These are phyloP conservation scores for Boletus semigastroideus DNA, from an alignment of 1,284 basidiomycete species.

Conservation along the genomic window DNA sequence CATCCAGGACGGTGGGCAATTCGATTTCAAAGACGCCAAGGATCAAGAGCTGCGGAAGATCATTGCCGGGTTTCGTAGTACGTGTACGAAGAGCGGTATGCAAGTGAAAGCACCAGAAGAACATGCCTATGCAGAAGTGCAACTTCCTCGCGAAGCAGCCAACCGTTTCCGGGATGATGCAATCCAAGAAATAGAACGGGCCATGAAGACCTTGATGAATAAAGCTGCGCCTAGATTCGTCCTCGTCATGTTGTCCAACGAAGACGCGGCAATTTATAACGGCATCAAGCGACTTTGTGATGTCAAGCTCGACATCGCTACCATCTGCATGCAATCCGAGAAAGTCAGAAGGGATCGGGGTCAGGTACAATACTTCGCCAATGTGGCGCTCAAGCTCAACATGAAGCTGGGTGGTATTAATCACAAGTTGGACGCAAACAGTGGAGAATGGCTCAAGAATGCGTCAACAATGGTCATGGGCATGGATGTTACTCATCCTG, in stretches of 20 bases:
- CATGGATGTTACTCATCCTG: slow-evolving; percentile 79
- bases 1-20: slow-evolving; percentile 54
- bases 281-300: slow-evolving; percentile 73
- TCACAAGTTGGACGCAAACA: slow-evolving; percentile 54
- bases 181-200: slow-evolving; percentile 21
- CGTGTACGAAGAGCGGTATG: slow-evolving; percentile 65
- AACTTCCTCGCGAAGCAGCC: slow-evolving; percentile 4
- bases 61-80: slow-evolving; percentile 48
- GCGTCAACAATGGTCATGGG: slow-evolving; percentile 75
- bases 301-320: slow-evolving; percentile 59
- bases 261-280: slow-evolving; percentile 68
- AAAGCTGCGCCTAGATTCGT: slow-evolving; percentile 34
- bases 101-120: slow-evolving; percentile 4
- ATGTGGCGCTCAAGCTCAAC: slow-evolving; percentile 55
- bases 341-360: slow-evolving; percentile 54
- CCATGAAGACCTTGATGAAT: slow-evolving; percentile 24
- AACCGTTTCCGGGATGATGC: slow-evolving; percentile 13
- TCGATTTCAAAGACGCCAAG: slow-evolving; percentile 36
- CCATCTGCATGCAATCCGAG: slow-evolving; percentile 63
- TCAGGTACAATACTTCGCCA: slow-evolving; percentile 38
- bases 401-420: slow-evolving; percentile 81
- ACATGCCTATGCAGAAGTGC: slow-evolving; percentile 5
- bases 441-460: slow-evolving; percentile 54
- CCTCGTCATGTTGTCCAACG: slow-evolving; percentile 61
- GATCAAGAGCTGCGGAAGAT: slow-evolving; percentile 52